Evolutionary conservation across 2,329 filamentous ascomycete species (phyloP).

Genomic region (Pseudohalonectria lignicola): DNA sequence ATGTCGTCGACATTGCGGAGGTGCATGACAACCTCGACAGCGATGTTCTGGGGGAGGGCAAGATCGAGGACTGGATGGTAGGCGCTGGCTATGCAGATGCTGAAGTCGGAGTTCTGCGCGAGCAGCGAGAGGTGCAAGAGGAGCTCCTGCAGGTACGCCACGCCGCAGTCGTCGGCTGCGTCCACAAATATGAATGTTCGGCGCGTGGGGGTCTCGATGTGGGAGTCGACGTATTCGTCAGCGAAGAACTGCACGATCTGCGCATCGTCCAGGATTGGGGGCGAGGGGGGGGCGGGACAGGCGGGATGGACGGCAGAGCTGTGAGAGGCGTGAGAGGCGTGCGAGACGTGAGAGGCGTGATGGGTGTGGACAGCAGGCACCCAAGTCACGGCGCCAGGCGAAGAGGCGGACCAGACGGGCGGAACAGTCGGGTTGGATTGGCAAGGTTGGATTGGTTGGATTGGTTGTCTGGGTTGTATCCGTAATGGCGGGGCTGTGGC

Average conservation of each 20-base stretch:
- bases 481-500: no score
- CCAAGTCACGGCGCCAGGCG: no score
- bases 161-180: constrained; percentile 13
- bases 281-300: no score
- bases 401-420: no score
- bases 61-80: constrained; percentile 10
- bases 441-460: no score
- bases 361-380: no score
- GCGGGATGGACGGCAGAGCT: no score
- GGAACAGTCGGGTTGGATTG: no score
- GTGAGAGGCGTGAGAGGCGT: background rate
- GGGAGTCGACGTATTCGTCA: constrained; percentile 16
- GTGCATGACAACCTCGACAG: constrained; percentile 16
- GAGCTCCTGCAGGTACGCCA: constrained; percentile 14
- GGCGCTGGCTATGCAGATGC: constrained; percentile 17
- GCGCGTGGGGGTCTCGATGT: constrained; percentile 13
- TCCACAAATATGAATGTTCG: constrained; percentile 21
- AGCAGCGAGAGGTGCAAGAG: constrained; percentile 15
- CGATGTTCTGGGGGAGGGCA: constrained; percentile 8
- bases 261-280: constrained; percentile 13
- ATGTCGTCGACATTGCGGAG: constrained; percentile 20
- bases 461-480: no score
- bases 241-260: constrained; percentile 18
- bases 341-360: no score
- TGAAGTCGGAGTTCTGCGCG: constrained; percentile 19